Percentiles rank a stretch among this genome's conserved stretches.
phyloP scores from a whole-genome alignment of 305 asterid species.

The Coffea humblotiana region DNA sequence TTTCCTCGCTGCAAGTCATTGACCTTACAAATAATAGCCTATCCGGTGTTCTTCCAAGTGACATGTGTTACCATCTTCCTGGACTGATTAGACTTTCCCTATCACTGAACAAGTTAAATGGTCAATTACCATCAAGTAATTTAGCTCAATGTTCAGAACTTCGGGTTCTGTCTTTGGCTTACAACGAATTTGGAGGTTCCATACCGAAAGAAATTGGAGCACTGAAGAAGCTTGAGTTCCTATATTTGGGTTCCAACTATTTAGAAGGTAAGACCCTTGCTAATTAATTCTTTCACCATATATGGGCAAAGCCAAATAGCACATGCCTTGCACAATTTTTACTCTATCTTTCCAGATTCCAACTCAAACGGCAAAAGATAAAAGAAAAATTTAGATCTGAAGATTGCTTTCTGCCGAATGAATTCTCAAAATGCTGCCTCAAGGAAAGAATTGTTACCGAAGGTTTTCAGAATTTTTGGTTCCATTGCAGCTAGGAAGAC shows the following conservation, averaged over 20 bases:
- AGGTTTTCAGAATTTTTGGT: too few relatives aligned
- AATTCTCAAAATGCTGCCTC: too few relatives aligned
- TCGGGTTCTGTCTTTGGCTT: background rate
- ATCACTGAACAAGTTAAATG: background rate
- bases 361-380: too few relatives aligned
- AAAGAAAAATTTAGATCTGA: too few relatives aligned
- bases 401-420: too few relatives aligned
- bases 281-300: too few relatives aligned
- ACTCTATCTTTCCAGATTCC: too few relatives aligned
- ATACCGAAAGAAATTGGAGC: background rate
- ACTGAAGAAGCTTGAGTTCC: background rate
- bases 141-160: background rate
- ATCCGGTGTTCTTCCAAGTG: constrained; percentile 13
- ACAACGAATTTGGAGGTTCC: background rate
- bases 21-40: background rate
- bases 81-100: background rate
- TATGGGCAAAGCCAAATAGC: too few relatives aligned
- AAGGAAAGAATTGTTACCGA: too few relatives aligned
- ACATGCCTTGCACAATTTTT: too few relatives aligned
- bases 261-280: background rate
- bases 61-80: constrained; percentile 4
- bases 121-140: background rate
- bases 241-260: background rate
- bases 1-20: constrained; percentile 10
- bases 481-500: too few relatives aligned